Evolutionary conservation across 139 green algal genomes (phyloP).

Genomic region (Volvox reticuliferus): DNA sequence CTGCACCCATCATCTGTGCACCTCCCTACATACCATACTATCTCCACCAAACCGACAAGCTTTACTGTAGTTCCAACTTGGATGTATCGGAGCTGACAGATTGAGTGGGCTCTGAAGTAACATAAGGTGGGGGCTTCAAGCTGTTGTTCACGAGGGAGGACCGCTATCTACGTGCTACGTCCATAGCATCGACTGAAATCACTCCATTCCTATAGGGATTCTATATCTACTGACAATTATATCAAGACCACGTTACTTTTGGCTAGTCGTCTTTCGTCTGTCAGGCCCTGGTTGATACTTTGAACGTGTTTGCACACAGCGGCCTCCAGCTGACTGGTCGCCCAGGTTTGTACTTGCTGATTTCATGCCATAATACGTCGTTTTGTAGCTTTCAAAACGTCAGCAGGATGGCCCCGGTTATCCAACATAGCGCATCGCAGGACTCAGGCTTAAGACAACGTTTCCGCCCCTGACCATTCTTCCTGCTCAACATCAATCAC

Average conservation of each 20-base stretch:
- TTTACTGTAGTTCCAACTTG: background rate
- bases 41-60: background rate
- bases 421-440: background rate
- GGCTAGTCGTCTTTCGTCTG: background rate
- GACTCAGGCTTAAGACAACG: background rate
- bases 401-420: too few species aligned
- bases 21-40: background rate
- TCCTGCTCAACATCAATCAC: background rate
- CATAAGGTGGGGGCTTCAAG: background rate
- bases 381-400: too few species aligned
- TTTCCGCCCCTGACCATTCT: background rate
- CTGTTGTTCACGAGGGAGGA: background rate
- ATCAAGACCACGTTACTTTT: background rate
- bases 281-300: background rate
- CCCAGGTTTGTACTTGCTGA: background rate
- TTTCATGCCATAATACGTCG: too few species aligned
- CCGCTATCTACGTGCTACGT: constrained; percentile 1
- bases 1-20: background rate
- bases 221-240: background rate
- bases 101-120: background rate
- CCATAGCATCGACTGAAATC: background rate
- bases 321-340: background rate
- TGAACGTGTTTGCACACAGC: background rate
- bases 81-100: background rate
- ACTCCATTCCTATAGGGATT: background rate